phyloP scores from a whole-genome alignment of 176 grass and related monocot genomes.

The Aegilops speltoides region DNA sequence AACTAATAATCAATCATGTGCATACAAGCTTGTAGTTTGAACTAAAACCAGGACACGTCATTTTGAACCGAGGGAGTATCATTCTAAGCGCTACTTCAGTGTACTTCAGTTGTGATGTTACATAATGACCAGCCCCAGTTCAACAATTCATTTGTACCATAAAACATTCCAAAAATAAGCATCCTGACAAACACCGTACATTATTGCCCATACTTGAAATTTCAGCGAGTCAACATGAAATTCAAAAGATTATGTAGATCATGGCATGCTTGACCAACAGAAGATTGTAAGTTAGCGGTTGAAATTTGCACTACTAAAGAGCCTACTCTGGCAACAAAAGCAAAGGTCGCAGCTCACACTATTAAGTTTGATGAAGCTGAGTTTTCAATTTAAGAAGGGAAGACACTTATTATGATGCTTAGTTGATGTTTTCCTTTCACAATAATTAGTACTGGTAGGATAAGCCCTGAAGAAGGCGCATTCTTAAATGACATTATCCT shows the following conservation, averaged over 20 bases:
- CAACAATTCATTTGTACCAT: conserved; percentile 15
- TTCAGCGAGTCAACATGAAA: not conserved
- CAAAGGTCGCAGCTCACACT: not conserved
- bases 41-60: no score
- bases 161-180: not conserved
- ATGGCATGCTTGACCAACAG: not conserved
- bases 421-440: conserved; percentile 9
- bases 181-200: not conserved
- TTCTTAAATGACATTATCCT: conserved; percentile 13
- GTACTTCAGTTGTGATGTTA: not conserved
- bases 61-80: not conserved
- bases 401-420: not conserved
- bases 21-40: not conserved
- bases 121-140: not conserved
- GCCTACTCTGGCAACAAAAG: not conserved
- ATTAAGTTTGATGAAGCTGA: not conserved
- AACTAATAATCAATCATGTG: not conserved
- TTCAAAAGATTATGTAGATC: not conserved
- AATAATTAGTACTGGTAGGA: conserved; percentile 20
- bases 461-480: not conserved
- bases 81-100: not conserved
- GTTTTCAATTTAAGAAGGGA: not conserved
- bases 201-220: not conserved
- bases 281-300: not conserved
- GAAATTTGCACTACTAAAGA: conserved; percentile 6